Percentiles rank a stretch among this genome's conserved stretches.
Conservation (phyloP, 768 basidiomycete genomes). For the Leccinum variicolor region DNA sequence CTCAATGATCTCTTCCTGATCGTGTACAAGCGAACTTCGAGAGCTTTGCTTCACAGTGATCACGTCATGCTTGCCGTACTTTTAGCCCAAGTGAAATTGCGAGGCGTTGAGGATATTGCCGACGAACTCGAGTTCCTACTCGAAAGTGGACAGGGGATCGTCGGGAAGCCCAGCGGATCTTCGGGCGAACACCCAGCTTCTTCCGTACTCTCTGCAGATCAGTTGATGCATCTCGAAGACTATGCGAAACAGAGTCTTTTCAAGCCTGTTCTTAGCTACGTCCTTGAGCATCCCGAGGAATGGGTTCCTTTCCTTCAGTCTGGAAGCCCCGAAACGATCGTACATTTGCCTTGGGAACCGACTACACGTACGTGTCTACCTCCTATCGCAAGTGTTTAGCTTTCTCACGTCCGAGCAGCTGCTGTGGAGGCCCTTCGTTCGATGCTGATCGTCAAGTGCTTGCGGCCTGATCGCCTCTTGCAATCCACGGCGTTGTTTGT, state of each 20-base stretch:
- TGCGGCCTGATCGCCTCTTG: slow-evolving; percentile 88
- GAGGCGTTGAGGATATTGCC: slow-evolving; percentile 71
- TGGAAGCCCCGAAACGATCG: slow-evolving; percentile 57
- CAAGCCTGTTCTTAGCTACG: slow-evolving; percentile 65
- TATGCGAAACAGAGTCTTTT: slow-evolving; percentile 75
- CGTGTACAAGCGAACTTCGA: slow-evolving; percentile 85
- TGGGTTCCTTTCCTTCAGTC: slow-evolving; percentile 77
- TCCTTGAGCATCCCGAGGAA: slow-evolving; percentile 56
- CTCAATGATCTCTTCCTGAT: slow-evolving; percentile 86
- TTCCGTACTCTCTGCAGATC: slow-evolving; percentile 59
- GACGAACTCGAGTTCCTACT: slow-evolving; percentile 92
- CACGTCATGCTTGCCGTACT: slow-evolving; percentile 89
- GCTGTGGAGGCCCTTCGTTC: slow-evolving; percentile 72
- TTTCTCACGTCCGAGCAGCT: slow-evolving; percentile 40
- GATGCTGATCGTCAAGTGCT: slow-evolving; percentile 80
- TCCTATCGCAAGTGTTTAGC: background rate
- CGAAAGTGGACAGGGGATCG: slow-evolving; percentile 73
- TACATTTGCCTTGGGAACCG: slow-evolving; percentile 79
- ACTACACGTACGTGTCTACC: slow-evolving; percentile 60
- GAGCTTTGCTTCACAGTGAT: slow-evolving; percentile 86
- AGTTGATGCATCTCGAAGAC: slow-evolving; percentile 61
- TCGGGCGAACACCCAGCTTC: slow-evolving; percentile 38
- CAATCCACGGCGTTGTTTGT: slow-evolving; percentile 81
- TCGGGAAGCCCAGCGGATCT: slow-evolving; percentile 34
- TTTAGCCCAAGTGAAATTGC: slow-evolving; percentile 84